A percentile compares a stretch with the other conserved stretches of the same genome.
phyloP scores from a whole-genome alignment of 129 eudicot genomes.

The Chrysanthemum lavandulifolium region DNA sequence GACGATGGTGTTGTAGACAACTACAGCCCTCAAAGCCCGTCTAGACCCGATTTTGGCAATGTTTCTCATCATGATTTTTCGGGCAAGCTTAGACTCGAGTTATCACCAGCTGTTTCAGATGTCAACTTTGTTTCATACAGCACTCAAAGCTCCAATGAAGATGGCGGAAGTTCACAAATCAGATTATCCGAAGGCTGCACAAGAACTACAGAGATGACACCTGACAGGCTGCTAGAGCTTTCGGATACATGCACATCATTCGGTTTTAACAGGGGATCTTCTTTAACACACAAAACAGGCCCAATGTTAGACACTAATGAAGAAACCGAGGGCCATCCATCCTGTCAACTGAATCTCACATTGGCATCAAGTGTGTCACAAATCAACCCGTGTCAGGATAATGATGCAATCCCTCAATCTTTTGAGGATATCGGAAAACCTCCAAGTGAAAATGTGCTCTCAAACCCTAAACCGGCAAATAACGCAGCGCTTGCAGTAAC shows the following conservation, averaged over 20 bases:
- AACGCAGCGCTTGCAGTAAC: constrained; percentile 28
- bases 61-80: constrained; percentile 58
- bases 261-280: constrained; percentile 56
- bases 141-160: constrained; percentile 85
- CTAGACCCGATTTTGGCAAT: constrained; percentile 57
- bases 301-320: constrained; percentile 40
- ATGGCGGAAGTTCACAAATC: constrained; percentile 52
- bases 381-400: constrained; percentile 38
- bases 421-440: constrained; percentile 40
- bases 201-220: constrained; percentile 31
- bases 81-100: constrained; percentile 63
- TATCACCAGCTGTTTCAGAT: constrained; percentile 78
- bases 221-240: constrained; percentile 48
- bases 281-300: constrained; percentile 38
- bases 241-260: constrained; percentile 83
- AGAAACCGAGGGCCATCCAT: constrained; percentile 56
- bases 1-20: constrained; percentile 52
- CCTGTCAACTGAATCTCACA: constrained; percentile 77
- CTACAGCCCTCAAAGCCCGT: constrained; percentile 55
- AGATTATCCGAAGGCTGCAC: constrained; percentile 41
- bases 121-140: constrained; percentile 72
- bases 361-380: constrained; percentile 67
- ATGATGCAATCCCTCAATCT: constrained; percentile 32
- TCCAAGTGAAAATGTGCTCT: constrained; percentile 29
- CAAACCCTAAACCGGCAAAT: constrained; percentile 11